Base-by-base conservation (phyloP, 2,329 filamentous ascomycete genomes). In the Knufia petricola region DNA sequence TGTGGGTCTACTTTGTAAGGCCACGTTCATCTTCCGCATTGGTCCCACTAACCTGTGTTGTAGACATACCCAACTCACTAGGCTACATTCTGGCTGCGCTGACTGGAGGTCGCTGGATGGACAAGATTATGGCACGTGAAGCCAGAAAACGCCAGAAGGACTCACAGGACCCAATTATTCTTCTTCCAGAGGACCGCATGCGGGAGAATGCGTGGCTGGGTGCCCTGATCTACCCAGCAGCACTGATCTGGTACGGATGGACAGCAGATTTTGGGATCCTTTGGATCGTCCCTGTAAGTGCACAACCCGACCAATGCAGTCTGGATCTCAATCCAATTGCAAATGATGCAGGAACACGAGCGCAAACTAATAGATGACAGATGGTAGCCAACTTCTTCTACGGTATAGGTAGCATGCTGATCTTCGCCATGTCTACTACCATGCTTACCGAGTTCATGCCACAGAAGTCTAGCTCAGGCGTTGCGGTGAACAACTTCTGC, bases 401-500 rank as follows among this genome's bases (percentile, higher is more conserved):
- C 58, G 87, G 87, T 13, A 58, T 85, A 2, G 82, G 83, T 2
- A 82, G 77, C 26, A 92, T 94, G 87, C 72, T 92, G 3, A 81
- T 88, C 24, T 88, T 86, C 66, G 76, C 78, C 42, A 75, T 79
- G 57, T 73, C 78, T 0, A 88, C 85, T 0, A 92, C 87, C 0
- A 88, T 92, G 84, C 70, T 92, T 55, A 90, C 86, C 0, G 86
- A 92, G 61, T 88, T 90, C 60, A 82, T 90, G 73, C 84, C 84
- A 12, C 74, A 78, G 36, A 74, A 76, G 53, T 82, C 81, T 43
- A 84, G 80, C 3, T 77, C 77, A 9, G 85, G 85, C 1, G 84
- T 90, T 2, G 87, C 86, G 0, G 71, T 59, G 40, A 59, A 90
- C 64, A 90, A 90, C 61, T 86, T 90, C 59, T 72, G 86, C 45